Percentiles rank a stretch among this genome's conserved stretches.
Evolutionary conservation across 2,329 filamentous ascomycete species (phyloP).

Genomic region (Allantophomopsis cytisporea): DNA sequence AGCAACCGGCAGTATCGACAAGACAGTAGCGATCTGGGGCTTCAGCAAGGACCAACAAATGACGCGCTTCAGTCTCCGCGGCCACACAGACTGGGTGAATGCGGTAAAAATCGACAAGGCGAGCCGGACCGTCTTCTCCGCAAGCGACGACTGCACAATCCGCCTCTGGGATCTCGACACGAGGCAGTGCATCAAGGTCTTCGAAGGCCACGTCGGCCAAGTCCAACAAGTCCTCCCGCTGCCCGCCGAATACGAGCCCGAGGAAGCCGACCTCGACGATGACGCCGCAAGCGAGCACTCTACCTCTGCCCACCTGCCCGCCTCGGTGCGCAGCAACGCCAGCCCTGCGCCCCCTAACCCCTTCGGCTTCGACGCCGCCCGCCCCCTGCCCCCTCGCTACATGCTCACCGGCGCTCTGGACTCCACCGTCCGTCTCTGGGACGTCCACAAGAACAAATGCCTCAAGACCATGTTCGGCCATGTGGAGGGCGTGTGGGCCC

Average conservation of each 20-base stretch:
- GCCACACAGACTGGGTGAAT: constrained; percentile 93
- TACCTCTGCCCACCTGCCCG: constrained; percentile 10
- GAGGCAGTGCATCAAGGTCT: constrained; percentile 60
- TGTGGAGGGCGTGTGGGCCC: constrained; percentile 88
- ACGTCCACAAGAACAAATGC: constrained; percentile 68
- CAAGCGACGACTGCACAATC: constrained; percentile 84
- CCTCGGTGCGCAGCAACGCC: constrained; percentile 36
- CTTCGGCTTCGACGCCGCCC: constrained; percentile 31
- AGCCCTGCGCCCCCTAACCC: constrained; percentile 50
- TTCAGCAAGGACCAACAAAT: constrained; percentile 52
- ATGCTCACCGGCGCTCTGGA: constrained; percentile 90
- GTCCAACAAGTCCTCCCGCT: constrained; percentile 84
- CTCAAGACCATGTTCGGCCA: constrained; percentile 93
- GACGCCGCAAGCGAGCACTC: constrained; percentile 16
- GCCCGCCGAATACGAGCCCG: constrained; percentile 79
- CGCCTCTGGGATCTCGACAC: constrained; percentile 90
- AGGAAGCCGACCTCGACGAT: constrained; percentile 46
- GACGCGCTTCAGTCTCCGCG: constrained; percentile 64
- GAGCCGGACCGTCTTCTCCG: constrained; percentile 80
- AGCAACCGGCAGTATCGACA: constrained; percentile 81
- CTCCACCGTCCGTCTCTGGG: constrained; percentile 85
- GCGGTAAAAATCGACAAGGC: constrained; percentile 75
- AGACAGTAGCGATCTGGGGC: constrained; percentile 85
- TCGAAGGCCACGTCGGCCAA: constrained; percentile 84
- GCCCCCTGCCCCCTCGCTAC: constrained; percentile 71